A percentile compares a stretch with the other conserved stretches of the same genome.
Conservation (phyloP, 768 basidiomycete species). For the Collybia nuda region DNA sequence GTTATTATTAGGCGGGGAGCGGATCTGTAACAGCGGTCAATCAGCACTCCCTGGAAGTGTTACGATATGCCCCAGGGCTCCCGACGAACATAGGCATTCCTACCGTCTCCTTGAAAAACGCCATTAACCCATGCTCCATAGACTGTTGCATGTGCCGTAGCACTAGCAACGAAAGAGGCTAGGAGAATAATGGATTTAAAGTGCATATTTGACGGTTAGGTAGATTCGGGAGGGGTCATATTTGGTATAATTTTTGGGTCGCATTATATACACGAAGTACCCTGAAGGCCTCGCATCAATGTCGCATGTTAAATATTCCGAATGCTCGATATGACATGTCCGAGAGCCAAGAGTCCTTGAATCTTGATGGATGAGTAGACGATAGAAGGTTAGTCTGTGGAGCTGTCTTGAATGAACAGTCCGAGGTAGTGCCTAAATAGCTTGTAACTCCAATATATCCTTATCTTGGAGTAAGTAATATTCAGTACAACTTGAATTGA, state of each 20-base stretch:
- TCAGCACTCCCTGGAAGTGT: not conserved
- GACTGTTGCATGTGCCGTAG: conserved; percentile 31
- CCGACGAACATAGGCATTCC: conserved; percentile 25
- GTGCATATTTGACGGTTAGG: conserved; percentile 16
- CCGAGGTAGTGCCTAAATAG: no score
- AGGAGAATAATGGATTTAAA: conserved; percentile 17
- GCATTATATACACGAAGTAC: not conserved
- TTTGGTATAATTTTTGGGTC: not conserved
- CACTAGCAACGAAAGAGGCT: conserved; percentile 19
- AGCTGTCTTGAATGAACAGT: no score
- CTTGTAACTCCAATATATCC: no score
- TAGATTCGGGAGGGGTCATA: not conserved
- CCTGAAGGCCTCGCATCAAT: conserved; percentile 6
- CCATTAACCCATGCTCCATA: conserved; percentile 37
- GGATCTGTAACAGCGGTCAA: conserved; percentile 22
- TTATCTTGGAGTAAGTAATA: no score
- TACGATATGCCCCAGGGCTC: no score
- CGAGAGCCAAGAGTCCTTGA: no score
- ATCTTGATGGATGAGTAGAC: no score
- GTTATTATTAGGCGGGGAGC: conserved; percentile 34
- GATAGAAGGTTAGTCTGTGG: no score
- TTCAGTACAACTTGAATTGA: no score
- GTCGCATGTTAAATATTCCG: conserved; percentile 7
- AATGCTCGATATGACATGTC: not conserved
- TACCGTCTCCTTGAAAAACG: conserved; percentile 33